A percentile compares a stretch with the other conserved stretches of the same genome.
These are phyloP conservation scores for Gamarada debralockiae DNA, from an alignment of 495 filamentous ascomycete genomes.

Conservation along the genomic window DNA sequence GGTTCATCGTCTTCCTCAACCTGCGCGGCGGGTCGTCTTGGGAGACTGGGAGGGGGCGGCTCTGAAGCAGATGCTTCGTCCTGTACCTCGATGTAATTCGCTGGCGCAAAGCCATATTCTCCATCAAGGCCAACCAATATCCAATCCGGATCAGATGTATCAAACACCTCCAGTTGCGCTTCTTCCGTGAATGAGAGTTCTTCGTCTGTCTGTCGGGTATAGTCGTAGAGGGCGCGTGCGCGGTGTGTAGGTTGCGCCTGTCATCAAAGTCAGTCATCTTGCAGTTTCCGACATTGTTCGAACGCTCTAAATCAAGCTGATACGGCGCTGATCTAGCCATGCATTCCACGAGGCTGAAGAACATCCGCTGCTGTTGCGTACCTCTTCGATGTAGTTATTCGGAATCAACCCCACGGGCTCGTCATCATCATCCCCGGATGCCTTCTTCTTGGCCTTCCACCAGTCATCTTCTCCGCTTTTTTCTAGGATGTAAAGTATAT, in stretches of 20 bases:
- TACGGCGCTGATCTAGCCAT: too few relatives aligned
- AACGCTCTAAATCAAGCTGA: too few relatives aligned
- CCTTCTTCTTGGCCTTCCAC: conserved; percentile 99
- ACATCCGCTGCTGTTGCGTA: conserved; percentile 41
- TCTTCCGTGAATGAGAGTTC: conserved; percentile 96
- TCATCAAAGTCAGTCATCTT: conserved; percentile 12
- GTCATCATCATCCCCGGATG: conserved; percentile 83
- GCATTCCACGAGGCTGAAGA: too few relatives aligned
- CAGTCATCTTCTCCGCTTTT: conserved; percentile 89
- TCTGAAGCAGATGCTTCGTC: conserved; percentile 16
- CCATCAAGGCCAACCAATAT: conserved; percentile 80
- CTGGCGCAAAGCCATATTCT: conserved; percentile 93
- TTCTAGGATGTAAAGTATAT: conserved; percentile 87
- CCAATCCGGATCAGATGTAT: conserved; percentile 93
- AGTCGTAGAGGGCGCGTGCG: conserved; percentile 91
- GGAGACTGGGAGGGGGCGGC: conserved; percentile 35
- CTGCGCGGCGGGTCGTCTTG: conserved; percentile 31
- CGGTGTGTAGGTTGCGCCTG: conserved; percentile 68
- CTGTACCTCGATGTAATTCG: conserved; percentile 84
- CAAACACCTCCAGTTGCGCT: conserved; percentile 76
- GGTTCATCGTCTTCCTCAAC: conserved; percentile 30
- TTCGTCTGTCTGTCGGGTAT: conserved; percentile 94
- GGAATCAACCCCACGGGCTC: conserved; percentile 92
- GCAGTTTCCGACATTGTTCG: too few relatives aligned
- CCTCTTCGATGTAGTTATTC: conserved; percentile 95